A percentile compares a stretch with the other conserved stretches of the same genome.
phyloP scores from a whole-genome alignment of 148 eudicot genomes.

The Rhododendron griersonianum region DNA sequence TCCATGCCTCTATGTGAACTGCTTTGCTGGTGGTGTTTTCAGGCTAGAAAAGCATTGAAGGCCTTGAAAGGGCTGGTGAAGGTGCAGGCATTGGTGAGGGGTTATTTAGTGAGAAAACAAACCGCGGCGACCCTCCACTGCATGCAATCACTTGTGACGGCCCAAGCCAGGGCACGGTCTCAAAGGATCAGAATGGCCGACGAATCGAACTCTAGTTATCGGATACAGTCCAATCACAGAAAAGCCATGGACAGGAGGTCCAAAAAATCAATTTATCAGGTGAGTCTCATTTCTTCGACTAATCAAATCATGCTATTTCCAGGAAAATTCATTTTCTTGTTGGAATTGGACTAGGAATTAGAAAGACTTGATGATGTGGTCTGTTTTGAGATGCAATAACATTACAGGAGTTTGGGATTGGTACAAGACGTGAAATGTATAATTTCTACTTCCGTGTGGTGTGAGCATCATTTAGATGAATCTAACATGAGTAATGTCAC shows the following conservation, averaged over 20 bases:
- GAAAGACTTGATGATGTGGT: too few relatives aligned
- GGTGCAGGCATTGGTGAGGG: slow-evolving; percentile 85
- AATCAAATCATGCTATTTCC: background rate
- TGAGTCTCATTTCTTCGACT: slow-evolving; percentile 15
- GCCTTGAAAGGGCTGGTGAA: slow-evolving; percentile 86
- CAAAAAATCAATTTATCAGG: slow-evolving; percentile 37
- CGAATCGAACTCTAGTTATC: slow-evolving; percentile 29
- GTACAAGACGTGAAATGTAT: too few relatives aligned
- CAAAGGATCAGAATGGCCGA: slow-evolving; percentile 50
- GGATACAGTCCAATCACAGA: slow-evolving; percentile 30
- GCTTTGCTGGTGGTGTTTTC: background rate
- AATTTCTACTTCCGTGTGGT: too few relatives aligned
- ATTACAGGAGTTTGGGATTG: background rate
- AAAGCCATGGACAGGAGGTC: slow-evolving; percentile 31
- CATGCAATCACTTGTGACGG: slow-evolving; percentile 75
- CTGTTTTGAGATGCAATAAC: too few relatives aligned
- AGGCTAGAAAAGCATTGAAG: slow-evolving; percentile 86
- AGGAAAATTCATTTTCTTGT: background rate
- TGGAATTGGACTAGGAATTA: too few relatives aligned
- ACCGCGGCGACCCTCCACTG: slow-evolving; percentile 79
- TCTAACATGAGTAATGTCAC: background rate
- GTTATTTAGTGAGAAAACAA: slow-evolving; percentile 78
- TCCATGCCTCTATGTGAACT: background rate
- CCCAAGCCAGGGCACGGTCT: slow-evolving; percentile 74
- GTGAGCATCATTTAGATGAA: background rate